Evolutionary conservation across 179 eudicot species (phyloP), one percentile per base, ranked within the genome.

Genomic region (Drosera spatulata): DNA sequence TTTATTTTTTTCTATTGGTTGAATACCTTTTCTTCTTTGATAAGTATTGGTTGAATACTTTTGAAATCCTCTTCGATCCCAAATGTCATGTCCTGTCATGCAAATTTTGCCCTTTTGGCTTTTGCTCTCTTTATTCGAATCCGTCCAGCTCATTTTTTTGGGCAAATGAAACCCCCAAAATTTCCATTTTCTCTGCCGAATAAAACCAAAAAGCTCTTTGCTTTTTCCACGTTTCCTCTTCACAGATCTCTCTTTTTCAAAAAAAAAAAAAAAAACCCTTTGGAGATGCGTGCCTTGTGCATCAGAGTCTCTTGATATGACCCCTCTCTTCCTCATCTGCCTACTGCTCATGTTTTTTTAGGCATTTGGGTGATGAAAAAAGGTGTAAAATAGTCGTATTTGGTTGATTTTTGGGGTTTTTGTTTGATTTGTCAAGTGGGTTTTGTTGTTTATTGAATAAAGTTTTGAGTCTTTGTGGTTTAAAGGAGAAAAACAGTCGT

Each of bases 251-350:
- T 69, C 58, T 22, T 22, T 22, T 22, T 22, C 33, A 22, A 49
- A 53, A 50, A 64, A 59, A 12, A 39, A 22, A 49, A 53, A 50
- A 64, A 59, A 12, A 39, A n/a, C 10, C 10, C 68, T 47, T 49
- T 60, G 62, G 74, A 74, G 82, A 71, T 64, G 75, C 76, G 75
- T 77, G 77, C 78, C 49, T 55, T 65, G 39, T 69, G 60, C 61
- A 14, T 49, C 39, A 57, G 49, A 33, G 4, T 55, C 41, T 5
- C 41, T 14, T 55, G 11, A 33, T 10, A 2, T 11, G 33, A 33
- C 14, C 4, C 58, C 51, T 58, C 59, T 39, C 39, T 42, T 37
- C 9, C 10, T 11, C 46, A 22, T 33, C 45, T 12, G 6, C 46
- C 39, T 14, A 38, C 8, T 60, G 46, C 49, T 58, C 37, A 68